Evolutionary conservation across 2,329 filamentous ascomycete genomes (phyloP).

Genomic region (Colletotrichum sp.): DNA sequence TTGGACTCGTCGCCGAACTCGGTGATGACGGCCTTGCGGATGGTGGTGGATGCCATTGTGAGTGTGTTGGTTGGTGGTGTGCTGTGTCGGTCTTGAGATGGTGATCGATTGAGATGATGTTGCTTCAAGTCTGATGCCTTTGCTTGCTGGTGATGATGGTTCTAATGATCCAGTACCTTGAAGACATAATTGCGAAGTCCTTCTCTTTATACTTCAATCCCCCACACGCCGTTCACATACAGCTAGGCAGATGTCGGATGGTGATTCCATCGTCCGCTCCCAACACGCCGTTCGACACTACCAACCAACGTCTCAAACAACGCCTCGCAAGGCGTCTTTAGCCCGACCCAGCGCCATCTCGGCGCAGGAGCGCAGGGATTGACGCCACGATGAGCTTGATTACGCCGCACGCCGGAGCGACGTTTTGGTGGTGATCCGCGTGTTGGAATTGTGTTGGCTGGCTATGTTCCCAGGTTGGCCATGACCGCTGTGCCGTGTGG

Average conservation of each 20-base stretch:
- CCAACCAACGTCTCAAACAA: background rate
- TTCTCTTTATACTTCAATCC: background rate
- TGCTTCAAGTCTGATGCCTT: background rate
- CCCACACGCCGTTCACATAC: background rate
- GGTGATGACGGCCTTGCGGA: conserved; percentile 51
- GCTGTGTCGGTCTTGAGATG: accelerated
- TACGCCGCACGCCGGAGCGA: background rate
- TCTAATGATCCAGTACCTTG: background rate
- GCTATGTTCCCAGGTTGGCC: background rate
- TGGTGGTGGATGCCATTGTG: conserved; percentile 24
- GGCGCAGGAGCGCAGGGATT: background rate
- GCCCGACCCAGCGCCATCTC: background rate
- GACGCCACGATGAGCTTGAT: background rate
- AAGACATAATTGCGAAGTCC: background rate
- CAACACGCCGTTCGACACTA: background rate
- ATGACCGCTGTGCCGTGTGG: background rate
- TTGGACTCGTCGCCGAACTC: conserved; percentile 44
- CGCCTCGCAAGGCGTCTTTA: background rate
- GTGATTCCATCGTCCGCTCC: background rate
- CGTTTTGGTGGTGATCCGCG: background rate
- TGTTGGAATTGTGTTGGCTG: background rate
- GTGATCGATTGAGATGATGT: background rate
- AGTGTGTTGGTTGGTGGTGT: background rate
- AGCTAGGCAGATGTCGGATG: background rate
- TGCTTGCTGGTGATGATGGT: background rate